These are phyloP conservation scores for Isabelozyma gotoi DNA, from an alignment of 805 yeast species.

Conservation along the genomic window DNA sequence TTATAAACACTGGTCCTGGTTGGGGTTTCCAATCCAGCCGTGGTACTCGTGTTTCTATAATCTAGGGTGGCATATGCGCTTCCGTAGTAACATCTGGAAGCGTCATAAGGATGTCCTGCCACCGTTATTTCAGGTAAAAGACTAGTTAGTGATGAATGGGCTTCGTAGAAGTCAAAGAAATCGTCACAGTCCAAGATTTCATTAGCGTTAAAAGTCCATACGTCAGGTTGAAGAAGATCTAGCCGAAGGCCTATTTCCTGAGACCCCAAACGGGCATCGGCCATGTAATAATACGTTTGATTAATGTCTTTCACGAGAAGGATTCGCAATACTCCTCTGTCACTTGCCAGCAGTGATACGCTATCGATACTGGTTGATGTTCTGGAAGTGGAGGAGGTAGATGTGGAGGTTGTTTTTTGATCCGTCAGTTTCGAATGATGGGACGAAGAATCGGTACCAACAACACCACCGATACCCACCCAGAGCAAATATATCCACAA, in stretches of 20 bases:
- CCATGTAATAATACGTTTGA: background rate
- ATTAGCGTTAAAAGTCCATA: conserved; percentile 35
- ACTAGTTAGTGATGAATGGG: background rate
- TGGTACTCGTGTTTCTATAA: background rate
- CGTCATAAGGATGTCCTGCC: conserved; percentile 24
- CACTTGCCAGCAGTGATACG: too few species aligned
- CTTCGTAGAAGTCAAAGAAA: conserved; percentile 15
- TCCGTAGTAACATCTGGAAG: background rate
- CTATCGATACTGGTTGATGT: too few species aligned
- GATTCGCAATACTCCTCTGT: too few species aligned
- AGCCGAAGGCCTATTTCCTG: conserved; percentile 14
- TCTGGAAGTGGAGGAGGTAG: too few species aligned
- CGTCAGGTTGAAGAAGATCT: conserved; percentile 36
- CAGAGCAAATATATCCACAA: too few species aligned
- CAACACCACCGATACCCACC: too few species aligned
- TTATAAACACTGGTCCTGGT: conserved; percentile 9
- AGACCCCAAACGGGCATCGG: background rate
- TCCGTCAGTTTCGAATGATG: too few species aligned
- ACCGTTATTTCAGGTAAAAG: background rate
- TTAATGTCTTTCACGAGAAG: background rate
- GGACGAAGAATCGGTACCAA: too few species aligned
- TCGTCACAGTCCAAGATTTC: conserved; percentile 22
- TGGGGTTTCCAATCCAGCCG: conserved; percentile 5
- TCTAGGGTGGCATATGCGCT: background rate
- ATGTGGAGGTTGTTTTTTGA: too few species aligned